Percentiles rank a stretch among this genome's conserved stretches.
Evolutionary conservation across 2,329 filamentous ascomycete genomes (phyloP).

Genomic region (Botrytis sinoallii): DNA sequence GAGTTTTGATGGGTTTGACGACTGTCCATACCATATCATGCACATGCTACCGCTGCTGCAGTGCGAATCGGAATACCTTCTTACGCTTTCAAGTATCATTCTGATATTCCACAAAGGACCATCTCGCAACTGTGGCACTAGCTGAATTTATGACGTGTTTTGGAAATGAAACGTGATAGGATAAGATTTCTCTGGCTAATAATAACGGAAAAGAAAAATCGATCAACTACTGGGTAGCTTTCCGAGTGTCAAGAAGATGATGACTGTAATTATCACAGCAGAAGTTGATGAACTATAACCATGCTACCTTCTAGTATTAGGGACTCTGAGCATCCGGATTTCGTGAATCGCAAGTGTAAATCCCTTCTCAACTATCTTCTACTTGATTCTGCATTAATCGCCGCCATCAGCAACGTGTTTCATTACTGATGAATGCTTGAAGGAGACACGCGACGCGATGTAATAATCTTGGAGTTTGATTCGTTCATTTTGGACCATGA

Average conservation of each 20-base stretch:
- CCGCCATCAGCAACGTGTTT: neutral
- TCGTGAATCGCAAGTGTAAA: neutral
- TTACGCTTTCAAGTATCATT: neutral
- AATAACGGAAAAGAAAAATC: neutral
- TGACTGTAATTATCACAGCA: neutral
- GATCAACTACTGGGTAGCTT: neutral
- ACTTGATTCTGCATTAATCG: neutral
- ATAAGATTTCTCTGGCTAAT: neutral
- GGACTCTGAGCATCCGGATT: neutral
- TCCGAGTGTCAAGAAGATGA: too few relatives aligned
- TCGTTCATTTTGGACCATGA: neutral
- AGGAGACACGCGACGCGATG: neutral
- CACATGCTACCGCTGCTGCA: neutral
- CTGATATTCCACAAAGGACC: too few relatives aligned
- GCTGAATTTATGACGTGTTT: neutral
- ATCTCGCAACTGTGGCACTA: neutral
- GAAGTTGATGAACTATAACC: neutral
- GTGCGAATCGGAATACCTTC: neutral
- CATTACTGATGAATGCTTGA: neutral
- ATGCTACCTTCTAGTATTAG: neutral
- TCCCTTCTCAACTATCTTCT: neutral
- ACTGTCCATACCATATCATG: neutral
- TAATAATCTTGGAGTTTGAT: neutral
- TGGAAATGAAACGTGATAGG: neutral
- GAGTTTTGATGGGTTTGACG: neutral